Evolutionary conservation across 345 rosid genomes (phyloP).

Genomic region (Bretschneidera sinensis): DNA sequence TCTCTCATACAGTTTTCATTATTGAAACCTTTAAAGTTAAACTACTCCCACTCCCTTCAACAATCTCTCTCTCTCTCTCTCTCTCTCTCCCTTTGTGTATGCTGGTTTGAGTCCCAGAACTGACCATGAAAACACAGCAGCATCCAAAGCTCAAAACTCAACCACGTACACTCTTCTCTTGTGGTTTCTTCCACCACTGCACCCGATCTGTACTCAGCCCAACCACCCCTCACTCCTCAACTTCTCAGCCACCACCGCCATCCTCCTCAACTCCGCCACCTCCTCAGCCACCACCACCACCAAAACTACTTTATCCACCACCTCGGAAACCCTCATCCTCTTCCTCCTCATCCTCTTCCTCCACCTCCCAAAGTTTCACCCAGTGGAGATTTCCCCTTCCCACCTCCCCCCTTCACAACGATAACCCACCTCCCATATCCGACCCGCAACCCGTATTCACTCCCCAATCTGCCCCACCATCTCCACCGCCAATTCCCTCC

Average conservation of each 20-base stretch:
- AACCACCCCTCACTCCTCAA: conserved; percentile 35
- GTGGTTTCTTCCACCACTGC: conserved; percentile 82
- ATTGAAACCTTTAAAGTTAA: too few species aligned
- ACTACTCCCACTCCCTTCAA: too few species aligned
- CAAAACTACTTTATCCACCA: conserved; percentile 19
- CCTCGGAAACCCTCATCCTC: conserved; percentile 37
- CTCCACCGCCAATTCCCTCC: conserved; percentile 39
- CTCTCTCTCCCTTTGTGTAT: background rate
- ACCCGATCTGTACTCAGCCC: conserved; percentile 56
- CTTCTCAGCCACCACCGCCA: conserved; percentile 18
- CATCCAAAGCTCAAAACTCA: conserved; percentile 63
- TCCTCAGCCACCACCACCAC: conserved; percentile 24
- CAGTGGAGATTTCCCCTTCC: conserved; percentile 80
- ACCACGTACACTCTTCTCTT: conserved; percentile 68
- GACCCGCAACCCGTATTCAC: conserved; percentile 2
- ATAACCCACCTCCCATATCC: conserved; percentile 3
- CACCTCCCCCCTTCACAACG: conserved; percentile 39
- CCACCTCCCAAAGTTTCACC: conserved; percentile 86
- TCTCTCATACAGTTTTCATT: too few species aligned
- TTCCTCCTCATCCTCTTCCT: conserved; percentile 71
- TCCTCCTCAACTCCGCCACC: conserved; percentile 25
- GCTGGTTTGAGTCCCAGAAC: too few species aligned
- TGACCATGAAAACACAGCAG: conserved; percentile 46
- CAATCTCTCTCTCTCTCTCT: conserved; percentile 1
- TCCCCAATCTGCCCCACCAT: conserved; percentile 23